These are phyloP conservation scores for Aspergillus conjunctus DNA, from an alignment of 495 filamentous ascomycete genomes.

Conservation along the genomic window DNA sequence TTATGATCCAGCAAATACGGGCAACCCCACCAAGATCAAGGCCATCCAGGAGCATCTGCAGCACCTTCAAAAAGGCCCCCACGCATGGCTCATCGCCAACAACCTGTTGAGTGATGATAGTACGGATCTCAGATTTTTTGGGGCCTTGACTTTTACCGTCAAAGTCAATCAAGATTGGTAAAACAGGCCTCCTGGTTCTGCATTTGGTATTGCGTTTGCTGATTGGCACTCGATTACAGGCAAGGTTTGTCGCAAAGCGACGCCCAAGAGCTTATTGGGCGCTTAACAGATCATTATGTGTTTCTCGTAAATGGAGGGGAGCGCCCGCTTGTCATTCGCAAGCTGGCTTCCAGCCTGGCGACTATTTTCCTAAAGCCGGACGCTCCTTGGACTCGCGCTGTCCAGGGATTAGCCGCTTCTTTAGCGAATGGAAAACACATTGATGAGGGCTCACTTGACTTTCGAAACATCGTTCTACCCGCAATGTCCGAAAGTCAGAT, in stretches of 20 bases:
- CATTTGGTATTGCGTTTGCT: background rate
- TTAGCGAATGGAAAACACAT: constrained; percentile 56
- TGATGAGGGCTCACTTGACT: constrained; percentile 50
- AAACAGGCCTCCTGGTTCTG: constrained; percentile 15
- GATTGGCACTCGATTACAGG: constrained; percentile 40
- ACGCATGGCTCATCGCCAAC: constrained; percentile 86
- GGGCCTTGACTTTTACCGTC: constrained; percentile 89
- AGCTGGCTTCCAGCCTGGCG: constrained; percentile 80
- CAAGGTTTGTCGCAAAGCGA: constrained; percentile 63
- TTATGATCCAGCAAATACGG: constrained; percentile 65
- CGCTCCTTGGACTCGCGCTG: constrained; percentile 64
- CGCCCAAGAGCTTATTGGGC: constrained; percentile 64
- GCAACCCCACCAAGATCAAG: constrained; percentile 55
- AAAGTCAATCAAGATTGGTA: constrained; percentile 87
- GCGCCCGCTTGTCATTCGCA: constrained; percentile 69
- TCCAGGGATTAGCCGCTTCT: constrained; percentile 67
- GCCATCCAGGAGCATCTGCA: constrained; percentile 78
- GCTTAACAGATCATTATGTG: constrained; percentile 69
- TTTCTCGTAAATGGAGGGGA: constrained; percentile 59
- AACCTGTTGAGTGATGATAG: constrained; percentile 64
- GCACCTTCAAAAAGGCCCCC: constrained; percentile 68
- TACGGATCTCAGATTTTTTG: constrained; percentile 83
- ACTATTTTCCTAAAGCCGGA: constrained; percentile 76
- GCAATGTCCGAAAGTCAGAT: constrained; percentile 57
- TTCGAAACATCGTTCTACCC: constrained; percentile 46